These are phyloP conservation scores for Adiantum capillusveneris DNA, from an alignment of 75 land plant species.

Conservation along the genomic window DNA sequence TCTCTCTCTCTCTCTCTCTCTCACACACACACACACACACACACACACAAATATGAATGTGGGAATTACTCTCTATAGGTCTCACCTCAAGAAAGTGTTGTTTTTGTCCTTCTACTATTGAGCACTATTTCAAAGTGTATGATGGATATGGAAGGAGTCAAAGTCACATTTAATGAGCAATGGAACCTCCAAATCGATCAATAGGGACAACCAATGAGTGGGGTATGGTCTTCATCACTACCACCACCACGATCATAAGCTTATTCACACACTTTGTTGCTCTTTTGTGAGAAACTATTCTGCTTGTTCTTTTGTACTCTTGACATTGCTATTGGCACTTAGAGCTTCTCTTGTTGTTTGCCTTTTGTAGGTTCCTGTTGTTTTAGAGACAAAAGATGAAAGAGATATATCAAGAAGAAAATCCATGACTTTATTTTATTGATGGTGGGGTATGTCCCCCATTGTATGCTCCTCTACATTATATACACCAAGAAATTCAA, in stretches of 20 bases:
- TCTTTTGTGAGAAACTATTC: neutral
- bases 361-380: constrained; percentile 8
- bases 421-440: neutral
- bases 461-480: constrained; percentile 1
- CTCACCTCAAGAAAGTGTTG: constrained; percentile 9
- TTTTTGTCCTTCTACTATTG: constrained; percentile 6
- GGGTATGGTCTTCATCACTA: too few relatives aligned
- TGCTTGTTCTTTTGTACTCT: too few relatives aligned
- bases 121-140: constrained; percentile 3
- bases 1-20: too few relatives aligned
- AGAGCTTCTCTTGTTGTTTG: neutral
- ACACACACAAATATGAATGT: neutral
- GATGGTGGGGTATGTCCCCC: constrained; percentile 9
- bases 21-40: too few relatives aligned
- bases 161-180: neutral
- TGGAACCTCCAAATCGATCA: neutral
- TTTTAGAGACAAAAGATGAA: neutral
- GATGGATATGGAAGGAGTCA: constrained; percentile 9
- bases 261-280: neutral
- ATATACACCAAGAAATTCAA: neutral
- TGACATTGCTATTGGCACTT: neutral
- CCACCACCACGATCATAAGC: too few relatives aligned
- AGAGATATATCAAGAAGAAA: neutral
- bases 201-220: neutral
- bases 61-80: neutral